Percentiles rank a stretch among this genome's conserved stretches.
These are phyloP conservation scores for Talaromyces albobiverticillius DNA, from an alignment of 2,329 filamentous ascomycete genomes.

Conservation along the genomic window DNA sequence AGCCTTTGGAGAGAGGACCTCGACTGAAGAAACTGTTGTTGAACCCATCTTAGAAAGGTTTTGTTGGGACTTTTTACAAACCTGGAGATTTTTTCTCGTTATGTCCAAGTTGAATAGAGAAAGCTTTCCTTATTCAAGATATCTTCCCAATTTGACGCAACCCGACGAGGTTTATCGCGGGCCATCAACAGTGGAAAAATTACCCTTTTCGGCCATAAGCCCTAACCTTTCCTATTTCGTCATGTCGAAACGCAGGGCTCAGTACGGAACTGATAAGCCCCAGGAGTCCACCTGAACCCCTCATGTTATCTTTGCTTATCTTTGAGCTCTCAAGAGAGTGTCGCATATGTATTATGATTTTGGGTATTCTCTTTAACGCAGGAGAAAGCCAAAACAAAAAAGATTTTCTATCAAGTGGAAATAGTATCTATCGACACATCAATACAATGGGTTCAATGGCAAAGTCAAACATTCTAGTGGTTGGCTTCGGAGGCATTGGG, in stretches of 20 bases:
- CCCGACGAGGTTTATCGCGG: too few relatives aligned
- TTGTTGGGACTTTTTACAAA: too few relatives aligned
- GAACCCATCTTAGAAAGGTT: neutral
- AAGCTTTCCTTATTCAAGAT: neutral
- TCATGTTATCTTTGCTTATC: neutral
- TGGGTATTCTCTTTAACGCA: neutral
- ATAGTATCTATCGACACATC: neutral
- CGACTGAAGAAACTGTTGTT: neutral
- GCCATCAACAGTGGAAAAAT: neutral
- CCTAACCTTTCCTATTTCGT: neutral
- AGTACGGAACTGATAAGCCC: neutral
- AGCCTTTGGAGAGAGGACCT: neutral
- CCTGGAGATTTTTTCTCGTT: neutral
- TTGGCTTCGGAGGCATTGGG: slow-evolving; percentile 58
- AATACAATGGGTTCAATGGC: neutral
- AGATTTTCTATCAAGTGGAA: neutral
- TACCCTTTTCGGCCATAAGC: neutral
- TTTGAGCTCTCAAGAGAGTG: neutral
- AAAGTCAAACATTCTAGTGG: slow-evolving; percentile 46
- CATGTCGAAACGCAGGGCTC: neutral
- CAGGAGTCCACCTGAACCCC: neutral
- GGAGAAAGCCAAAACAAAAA: too few relatives aligned
- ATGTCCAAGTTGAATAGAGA: neutral
- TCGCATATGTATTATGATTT: neutral
- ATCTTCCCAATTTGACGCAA: neutral